Evolutionary conservation across 495 filamentous ascomycete genomes (phyloP), one percentile per base, ranked within the genome.

Genomic region (Trichodelitschia bisporula): DNA sequence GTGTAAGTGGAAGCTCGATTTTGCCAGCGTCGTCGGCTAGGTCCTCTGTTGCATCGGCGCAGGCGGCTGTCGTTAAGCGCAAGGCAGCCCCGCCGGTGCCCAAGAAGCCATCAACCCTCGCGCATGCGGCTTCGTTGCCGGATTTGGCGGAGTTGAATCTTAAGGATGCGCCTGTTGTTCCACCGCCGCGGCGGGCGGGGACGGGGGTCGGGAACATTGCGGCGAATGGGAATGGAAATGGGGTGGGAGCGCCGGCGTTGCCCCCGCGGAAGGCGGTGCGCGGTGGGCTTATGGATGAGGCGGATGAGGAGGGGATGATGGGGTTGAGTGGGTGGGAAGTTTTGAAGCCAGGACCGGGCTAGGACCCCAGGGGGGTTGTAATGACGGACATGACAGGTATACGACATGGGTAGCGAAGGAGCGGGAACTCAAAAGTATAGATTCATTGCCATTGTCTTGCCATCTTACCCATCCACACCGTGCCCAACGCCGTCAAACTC

Each of bases 51-150:
- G 26, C 30, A 17, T 32, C 36, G 18, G 12, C 41, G 14, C 34
- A 25, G 26, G 20, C 18, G 15, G 15, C 9, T 29, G 29, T 12
- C 19, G 29, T 13, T 25, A 26, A 34, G 10, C 45, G 47, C 1
- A 58, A 57, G 41, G 43, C 47, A 13, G 50, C 53, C 13, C 55
- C 55, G 2, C 47, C 49, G 6, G 42, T 49, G 11, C 51, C 51
- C 4, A 53, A 48, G 33, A 57, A 56, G 39, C 49, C 54, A 12
- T 38, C 39, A 13, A 28, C 48, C 2, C 45, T 58, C 14, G 11
- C 5, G 18, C 31, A 36, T 31, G 34, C 25, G 20, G 29, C 38
- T 6, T 28, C 39, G 1, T 33, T 32, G 12, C 28, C 32, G 9
- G 19, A 32, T 6, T 31, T 40, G 15, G 36, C 39, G 4, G 11